Conservation (phyloP, 352 stramenopile species). For the Phytophthora lateralis region DNA sequence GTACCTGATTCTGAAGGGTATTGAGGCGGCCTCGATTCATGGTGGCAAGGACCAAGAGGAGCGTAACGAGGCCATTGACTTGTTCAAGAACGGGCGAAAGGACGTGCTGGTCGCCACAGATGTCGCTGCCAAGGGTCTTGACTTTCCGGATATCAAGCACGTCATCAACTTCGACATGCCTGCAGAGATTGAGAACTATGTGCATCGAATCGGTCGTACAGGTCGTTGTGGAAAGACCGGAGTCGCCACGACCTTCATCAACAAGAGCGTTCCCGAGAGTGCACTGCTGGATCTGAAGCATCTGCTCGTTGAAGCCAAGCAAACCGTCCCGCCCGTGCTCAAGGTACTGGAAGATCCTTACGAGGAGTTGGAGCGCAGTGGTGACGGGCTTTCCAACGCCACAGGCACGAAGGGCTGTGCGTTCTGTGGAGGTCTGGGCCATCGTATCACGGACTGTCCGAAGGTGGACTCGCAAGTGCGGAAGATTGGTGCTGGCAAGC, state of each 20-base stretch:
- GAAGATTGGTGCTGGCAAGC: constrained; percentile 93
- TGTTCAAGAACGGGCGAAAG: constrained; percentile 95
- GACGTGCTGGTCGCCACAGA: constrained; percentile 99
- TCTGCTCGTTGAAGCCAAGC: constrained; percentile 97
- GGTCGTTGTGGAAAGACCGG: constrained; percentile 97
- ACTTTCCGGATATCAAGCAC: constrained; percentile 99
- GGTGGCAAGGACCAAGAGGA: constrained; percentile 98
- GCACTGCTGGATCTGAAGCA: constrained; percentile 98
- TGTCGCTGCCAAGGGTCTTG: constrained; percentile 97
- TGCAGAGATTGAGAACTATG: constrained; percentile 99
- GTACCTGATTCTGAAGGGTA: constrained; percentile 98
- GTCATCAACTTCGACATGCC: constrained; percentile 99
- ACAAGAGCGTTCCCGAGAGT: constrained; percentile 96
- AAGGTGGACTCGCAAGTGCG: constrained; percentile 98
- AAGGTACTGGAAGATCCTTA: constrained; percentile 97
- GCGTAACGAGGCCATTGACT: constrained; percentile 95
- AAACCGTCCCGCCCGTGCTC: constrained; percentile 97
- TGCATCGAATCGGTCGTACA: constrained; percentile 99
- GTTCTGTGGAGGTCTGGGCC: constrained; percentile 98
- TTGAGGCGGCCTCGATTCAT: constrained; percentile 96
- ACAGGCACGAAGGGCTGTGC: constrained; percentile 95
- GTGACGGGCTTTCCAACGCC: constrained; percentile 56
- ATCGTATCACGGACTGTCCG: constrained; percentile 98
- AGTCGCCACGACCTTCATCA: constrained; percentile 99
- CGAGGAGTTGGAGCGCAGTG: constrained; percentile 77